Evolutionary conservation across 2,329 filamentous ascomycete genomes (phyloP).

Genomic region (Xylariales sp.): DNA sequence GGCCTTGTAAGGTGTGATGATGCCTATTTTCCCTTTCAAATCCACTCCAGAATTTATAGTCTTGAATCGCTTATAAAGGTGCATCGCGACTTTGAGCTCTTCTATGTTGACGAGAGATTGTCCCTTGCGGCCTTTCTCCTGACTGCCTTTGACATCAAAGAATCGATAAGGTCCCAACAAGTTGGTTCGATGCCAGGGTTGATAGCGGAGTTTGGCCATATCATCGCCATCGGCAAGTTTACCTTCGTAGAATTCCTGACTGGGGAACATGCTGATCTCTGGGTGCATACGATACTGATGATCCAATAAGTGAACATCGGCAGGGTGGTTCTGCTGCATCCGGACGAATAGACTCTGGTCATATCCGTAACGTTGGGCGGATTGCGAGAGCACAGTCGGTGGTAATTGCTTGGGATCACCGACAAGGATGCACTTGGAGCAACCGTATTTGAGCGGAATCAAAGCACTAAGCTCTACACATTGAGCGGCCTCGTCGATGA

Average conservation of each 20-base stretch:
- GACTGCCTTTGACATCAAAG: constrained; percentile 90
- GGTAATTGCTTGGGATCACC: constrained; percentile 97
- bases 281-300: constrained; percentile 99
- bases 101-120: constrained; percentile 87
- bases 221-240: constrained; percentile 77
- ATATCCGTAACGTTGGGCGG: constrained; percentile 87
- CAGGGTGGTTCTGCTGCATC: constrained; percentile 89
- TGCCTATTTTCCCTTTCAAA: constrained; percentile 80
- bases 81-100: constrained; percentile 82
- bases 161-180: constrained; percentile 92
- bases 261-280: constrained; percentile 89
- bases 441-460: constrained; percentile 96
- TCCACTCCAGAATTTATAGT: constrained; percentile 66
- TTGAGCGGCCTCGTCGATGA: constrained; percentile 97
- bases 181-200: constrained; percentile 80
- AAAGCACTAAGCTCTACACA: constrained; percentile 95
- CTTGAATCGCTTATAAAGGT: constrained; percentile 75
- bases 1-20: constrained; percentile 97
- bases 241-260: constrained; percentile 86
- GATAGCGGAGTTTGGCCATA: constrained; percentile 71
- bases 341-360: constrained; percentile 97
- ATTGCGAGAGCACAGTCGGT: constrained; percentile 91
- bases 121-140: constrained; percentile 74
- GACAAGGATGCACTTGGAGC: constrained; percentile 92
- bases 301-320: constrained; percentile 90